phyloP scores from a whole-genome alignment of 1,139 yeast species.

The Kurtzmaniella quercitrusa region DNA sequence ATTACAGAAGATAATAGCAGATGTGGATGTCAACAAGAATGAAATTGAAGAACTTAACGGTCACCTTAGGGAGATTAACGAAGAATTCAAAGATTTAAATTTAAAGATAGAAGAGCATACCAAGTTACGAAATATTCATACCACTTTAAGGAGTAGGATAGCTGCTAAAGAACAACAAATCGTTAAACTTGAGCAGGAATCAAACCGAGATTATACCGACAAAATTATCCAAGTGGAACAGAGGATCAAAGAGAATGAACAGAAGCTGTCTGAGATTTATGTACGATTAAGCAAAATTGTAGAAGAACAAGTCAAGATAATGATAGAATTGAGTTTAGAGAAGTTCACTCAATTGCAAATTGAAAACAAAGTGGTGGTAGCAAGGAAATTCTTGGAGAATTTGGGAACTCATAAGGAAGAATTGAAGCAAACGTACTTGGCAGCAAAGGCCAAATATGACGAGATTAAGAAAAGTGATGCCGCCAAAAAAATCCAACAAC shows the following conservation, averaged over 20 bases:
- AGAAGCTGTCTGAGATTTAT: constrained; percentile 15
- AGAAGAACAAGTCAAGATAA: constrained; percentile 17
- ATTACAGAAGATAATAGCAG: constrained; percentile 7
- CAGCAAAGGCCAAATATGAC: constrained; percentile 39
- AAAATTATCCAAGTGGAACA: constrained; percentile 20
- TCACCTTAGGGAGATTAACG: constrained; percentile 11
- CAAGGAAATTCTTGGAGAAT: constrained; percentile 28
- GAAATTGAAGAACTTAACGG: constrained; percentile 4
- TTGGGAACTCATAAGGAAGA: constrained; percentile 27
- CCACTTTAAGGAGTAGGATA: constrained; percentile 20
- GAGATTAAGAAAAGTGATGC: constrained; percentile 43
- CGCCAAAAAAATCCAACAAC: constrained; percentile 36
- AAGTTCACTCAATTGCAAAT: constrained; percentile 25
- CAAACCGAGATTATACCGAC: constrained; percentile 26
- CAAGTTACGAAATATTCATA: constrained; percentile 17
- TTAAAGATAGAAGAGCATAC: constrained; percentile 4
- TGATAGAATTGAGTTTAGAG: constrained; percentile 18
- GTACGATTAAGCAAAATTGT: constrained; percentile 13
- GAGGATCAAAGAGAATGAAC: constrained; percentile 21
- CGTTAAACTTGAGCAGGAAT: constrained; percentile 20
- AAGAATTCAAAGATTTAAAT: constrained; percentile 15
- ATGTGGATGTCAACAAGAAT: constrained; percentile 14
- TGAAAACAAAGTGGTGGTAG: constrained; percentile 30
- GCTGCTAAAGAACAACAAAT: constrained; percentile 20
- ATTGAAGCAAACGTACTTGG: constrained; percentile 28